Evolutionary conservation across 2,329 filamentous ascomycete species (phyloP).

Genomic region (Arthrocladium fulminans): DNA sequence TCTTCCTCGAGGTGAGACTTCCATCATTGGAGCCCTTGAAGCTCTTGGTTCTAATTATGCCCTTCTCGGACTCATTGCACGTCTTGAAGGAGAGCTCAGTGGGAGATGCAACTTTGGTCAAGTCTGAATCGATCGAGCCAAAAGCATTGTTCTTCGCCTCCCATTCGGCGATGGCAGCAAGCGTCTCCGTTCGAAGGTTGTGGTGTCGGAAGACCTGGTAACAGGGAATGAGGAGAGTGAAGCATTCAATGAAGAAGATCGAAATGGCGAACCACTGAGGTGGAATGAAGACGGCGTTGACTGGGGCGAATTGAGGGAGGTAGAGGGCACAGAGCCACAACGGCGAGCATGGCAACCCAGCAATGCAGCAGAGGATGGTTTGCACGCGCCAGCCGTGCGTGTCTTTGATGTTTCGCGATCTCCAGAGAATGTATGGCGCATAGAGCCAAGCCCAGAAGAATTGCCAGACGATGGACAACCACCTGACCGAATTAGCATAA

Average conservation of each 20-base stretch:
- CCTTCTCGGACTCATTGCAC: slow-evolving; percentile 1
- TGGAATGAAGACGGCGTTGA: slow-evolving; percentile 49
- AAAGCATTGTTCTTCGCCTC: slow-evolving; percentile 1
- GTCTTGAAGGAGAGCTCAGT: background rate
- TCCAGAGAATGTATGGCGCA: slow-evolving; percentile 51
- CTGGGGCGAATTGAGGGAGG: slow-evolving; percentile 40
- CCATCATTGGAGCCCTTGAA: slow-evolving; percentile 7
- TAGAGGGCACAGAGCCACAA: slow-evolving; percentile 51
- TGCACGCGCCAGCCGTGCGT: slow-evolving; percentile 55
- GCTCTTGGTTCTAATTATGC: background rate
- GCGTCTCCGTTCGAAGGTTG: background rate
- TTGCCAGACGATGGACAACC: slow-evolving; percentile 41
- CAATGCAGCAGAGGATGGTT: slow-evolving; percentile 41
- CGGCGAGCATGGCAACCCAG: slow-evolving; percentile 49
- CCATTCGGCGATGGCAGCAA: slow-evolving; percentile 5
- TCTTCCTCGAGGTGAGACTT: slow-evolving; percentile 15
- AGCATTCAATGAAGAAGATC: slow-evolving; percentile 51
- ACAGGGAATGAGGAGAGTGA: slow-evolving; percentile 51
- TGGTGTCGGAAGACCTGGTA: slow-evolving; percentile 23
- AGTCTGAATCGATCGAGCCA: background rate
- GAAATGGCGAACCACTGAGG: slow-evolving; percentile 50
- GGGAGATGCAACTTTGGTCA: background rate
- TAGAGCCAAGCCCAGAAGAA: slow-evolving; percentile 55
- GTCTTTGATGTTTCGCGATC: slow-evolving; percentile 49
- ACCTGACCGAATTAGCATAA: slow-evolving; percentile 25